Percentiles rank a stretch among this genome's conserved stretches.
Conservation (phyloP, 306 rosid species). For the Casuarina equisetifolia region DNA sequence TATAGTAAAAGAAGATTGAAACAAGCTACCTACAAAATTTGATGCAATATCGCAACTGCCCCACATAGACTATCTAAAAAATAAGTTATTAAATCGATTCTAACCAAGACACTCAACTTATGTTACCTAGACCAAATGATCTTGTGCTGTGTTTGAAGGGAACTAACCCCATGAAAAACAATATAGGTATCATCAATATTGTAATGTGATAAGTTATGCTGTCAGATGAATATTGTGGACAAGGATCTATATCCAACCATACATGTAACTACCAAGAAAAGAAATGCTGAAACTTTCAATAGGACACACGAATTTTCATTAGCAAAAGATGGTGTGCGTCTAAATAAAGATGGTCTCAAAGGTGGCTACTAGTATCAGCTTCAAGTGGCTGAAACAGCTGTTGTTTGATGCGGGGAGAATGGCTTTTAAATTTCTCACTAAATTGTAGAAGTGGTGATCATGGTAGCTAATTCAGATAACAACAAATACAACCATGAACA, state of each 20-base stretch:
- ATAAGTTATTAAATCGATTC: neutral
- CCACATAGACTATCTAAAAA: neutral
- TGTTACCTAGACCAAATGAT: neutral
- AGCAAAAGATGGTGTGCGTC: too few species aligned
- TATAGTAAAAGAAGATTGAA: neutral
- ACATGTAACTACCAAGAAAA: neutral
- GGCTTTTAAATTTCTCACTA: neutral
- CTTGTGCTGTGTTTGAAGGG: neutral
- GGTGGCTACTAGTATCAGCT: too few species aligned
- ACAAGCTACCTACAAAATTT: neutral
- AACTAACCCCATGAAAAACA: neutral
- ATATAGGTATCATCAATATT: neutral
- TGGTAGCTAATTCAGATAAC: conserved; percentile 7
- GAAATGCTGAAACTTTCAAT: neutral
- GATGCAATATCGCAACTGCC: conserved; percentile 2
- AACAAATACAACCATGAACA: neutral
- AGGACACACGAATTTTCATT: neutral
- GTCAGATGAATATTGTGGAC: neutral
- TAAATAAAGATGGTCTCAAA: too few species aligned
- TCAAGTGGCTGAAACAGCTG: too few species aligned
- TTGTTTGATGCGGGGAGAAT: too few species aligned
- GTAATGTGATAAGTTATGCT: neutral
- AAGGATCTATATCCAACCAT: neutral
- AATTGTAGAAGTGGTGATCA: neutral
- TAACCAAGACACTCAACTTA: neutral